A percentile compares a stretch with the other conserved stretches of the same genome.
phyloP scores from a whole-genome alignment of 805 yeast species.

The Peterozyma xylosa region DNA sequence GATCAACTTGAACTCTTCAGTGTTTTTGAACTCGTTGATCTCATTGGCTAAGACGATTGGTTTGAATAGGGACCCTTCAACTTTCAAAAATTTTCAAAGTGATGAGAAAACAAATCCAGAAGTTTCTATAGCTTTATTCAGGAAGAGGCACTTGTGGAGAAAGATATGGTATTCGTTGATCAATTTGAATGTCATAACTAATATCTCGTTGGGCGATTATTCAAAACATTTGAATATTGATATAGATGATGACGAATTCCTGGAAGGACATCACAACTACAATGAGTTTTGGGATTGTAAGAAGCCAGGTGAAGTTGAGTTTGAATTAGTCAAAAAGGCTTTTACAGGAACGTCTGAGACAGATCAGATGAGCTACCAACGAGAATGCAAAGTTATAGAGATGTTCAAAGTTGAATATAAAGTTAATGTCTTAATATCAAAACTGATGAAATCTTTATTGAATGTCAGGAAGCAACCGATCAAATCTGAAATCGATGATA shows the following conservation, averaged over 20 bases:
- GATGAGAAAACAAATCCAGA: conserved; percentile 12
- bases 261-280: conserved; percentile 18
- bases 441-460: conserved; percentile 29
- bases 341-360: conserved; percentile 21
- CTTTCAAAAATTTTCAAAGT: conserved; percentile 25
- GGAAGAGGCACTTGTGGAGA: conserved; percentile 30
- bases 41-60: conserved; percentile 40
- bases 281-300: conserved; percentile 29
- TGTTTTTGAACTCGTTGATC: conserved; percentile 26
- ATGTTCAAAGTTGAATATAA: conserved; percentile 38
- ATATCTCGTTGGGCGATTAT: conserved; percentile 28
- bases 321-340: conserved; percentile 25
- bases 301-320: conserved; percentile 29
- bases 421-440: conserved; percentile 34
- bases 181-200: conserved; percentile 24
- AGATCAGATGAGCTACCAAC: conserved; percentile 11
- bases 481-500: conserved; percentile 18
- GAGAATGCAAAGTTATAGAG: conserved; percentile 39
- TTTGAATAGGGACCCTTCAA: conserved; percentile 39
- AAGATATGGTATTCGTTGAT: conserved; percentile 29
- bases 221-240: conserved; percentile 28
- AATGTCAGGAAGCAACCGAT: conserved; percentile 27
- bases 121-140: conserved; percentile 22
- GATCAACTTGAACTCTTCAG: conserved; percentile 27
- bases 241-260: conserved; percentile 20